Conservation (phyloP, 352 stramenopile genomes). For the Phytopythium chamaehyphon region DNA sequence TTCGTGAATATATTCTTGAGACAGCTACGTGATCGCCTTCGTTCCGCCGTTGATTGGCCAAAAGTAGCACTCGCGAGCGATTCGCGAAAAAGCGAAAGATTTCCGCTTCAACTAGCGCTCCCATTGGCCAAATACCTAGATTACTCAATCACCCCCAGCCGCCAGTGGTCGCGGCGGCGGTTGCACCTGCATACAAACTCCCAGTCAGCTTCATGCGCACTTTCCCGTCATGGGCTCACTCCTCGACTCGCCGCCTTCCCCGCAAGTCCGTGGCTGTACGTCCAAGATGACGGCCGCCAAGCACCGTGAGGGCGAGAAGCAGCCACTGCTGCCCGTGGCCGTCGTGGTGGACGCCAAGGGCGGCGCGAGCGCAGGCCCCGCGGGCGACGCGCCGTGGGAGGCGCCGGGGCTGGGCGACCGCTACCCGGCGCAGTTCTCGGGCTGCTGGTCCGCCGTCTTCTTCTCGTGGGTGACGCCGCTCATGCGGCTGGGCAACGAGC, state of each 20-base stretch:
- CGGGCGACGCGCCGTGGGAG: conserved; percentile 11
- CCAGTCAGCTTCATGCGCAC: too few species aligned
- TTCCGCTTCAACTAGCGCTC: too few species aligned
- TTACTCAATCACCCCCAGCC: too few species aligned
- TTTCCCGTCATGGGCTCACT: not conserved
- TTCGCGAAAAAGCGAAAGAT: too few species aligned
- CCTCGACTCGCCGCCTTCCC: not conserved
- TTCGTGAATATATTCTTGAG: too few species aligned
- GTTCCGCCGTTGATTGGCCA: too few species aligned
- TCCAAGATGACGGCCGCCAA: conserved; percentile 1
- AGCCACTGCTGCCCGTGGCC: conserved; percentile 14
- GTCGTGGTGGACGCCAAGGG: conserved; percentile 4
- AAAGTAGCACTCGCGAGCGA: too few species aligned
- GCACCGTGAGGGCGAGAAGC: conserved; percentile 19
- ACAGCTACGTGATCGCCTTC: too few species aligned
- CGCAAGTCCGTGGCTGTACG: not conserved
- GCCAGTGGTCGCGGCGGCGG: too few species aligned
- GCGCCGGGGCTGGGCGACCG: conserved; percentile 44
- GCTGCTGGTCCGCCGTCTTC: conserved; percentile 57
- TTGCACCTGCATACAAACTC: too few species aligned
- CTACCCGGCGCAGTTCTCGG: conserved; percentile 50
- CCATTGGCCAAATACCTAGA: too few species aligned
- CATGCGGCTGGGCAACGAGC: conserved; percentile 79
- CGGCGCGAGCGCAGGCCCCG: conserved; percentile 1
- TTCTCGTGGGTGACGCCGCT: conserved; percentile 89